Conservation (phyloP, 2,329 filamentous ascomycete genomes). For the Ophiocordyceps robertsii region DNA sequence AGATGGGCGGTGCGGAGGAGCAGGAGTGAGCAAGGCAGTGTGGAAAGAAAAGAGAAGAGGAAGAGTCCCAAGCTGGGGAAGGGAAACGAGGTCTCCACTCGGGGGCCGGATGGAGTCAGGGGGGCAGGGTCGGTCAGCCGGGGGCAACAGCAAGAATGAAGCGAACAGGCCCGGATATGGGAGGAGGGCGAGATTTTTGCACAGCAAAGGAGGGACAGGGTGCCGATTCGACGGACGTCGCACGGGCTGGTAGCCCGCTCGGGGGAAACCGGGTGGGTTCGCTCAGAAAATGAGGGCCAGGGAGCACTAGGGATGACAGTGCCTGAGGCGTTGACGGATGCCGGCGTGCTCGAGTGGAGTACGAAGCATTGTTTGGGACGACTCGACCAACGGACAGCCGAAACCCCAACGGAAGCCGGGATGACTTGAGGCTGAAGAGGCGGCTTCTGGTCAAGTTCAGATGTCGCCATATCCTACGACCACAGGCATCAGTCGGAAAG, state of each 20-base stretch:
- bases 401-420: background rate
- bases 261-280: conserved; percentile 22
- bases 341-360: conserved; percentile 2
- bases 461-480: background rate
- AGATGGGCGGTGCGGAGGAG: conserved; percentile 10
- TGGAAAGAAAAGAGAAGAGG: conserved; percentile 27
- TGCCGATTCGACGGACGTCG: conserved; percentile 14
- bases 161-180: background rate
- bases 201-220: conserved; percentile 9
- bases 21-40: conserved; percentile 6
- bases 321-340: conserved; percentile 16
- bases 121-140: conserved; percentile 21
- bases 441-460: background rate
- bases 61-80: conserved; percentile 20
- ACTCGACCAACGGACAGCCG: background rate
- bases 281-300: conserved; percentile 8
- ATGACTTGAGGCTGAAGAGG: background rate
- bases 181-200: conserved; percentile 12
- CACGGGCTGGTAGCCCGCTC: conserved; percentile 16
- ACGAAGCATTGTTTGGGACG: conserved; percentile 3
- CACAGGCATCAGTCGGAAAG: background rate
- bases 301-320: conserved; percentile 6
- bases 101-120: conserved; percentile 12
- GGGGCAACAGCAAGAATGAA: conserved; percentile 11
- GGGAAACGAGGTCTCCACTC: conserved; percentile 21